Evolutionary conservation across 2,329 filamentous ascomycete species (phyloP).

Genomic region (Didymella arachidicola): DNA sequence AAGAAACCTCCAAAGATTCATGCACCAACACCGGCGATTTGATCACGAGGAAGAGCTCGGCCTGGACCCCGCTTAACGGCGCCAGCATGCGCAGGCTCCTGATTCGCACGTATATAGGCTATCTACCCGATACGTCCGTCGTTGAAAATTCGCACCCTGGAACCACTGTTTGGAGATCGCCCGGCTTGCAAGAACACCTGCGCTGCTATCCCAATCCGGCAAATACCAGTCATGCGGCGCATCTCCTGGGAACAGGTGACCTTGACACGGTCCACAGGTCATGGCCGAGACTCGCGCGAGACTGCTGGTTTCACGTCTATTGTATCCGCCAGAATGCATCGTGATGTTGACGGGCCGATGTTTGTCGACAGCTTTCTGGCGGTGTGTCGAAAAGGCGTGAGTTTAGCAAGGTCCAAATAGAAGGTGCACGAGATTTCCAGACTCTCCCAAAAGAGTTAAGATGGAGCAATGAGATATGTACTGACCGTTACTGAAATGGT

Average conservation of each 20-base stretch:
- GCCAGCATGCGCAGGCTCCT: slow-evolving; percentile 13
- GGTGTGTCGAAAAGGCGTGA: background rate
- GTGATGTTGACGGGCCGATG: slow-evolving; percentile 18
- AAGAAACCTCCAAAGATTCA: background rate
- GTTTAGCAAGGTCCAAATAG: background rate
- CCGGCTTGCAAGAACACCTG: slow-evolving; percentile 6
- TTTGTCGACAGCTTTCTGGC: slow-evolving; percentile 2
- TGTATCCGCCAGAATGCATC: slow-evolving; percentile 19
- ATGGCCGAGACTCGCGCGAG: slow-evolving; percentile 30
- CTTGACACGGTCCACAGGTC: slow-evolving; percentile 17
- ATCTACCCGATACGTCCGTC: slow-evolving; percentile 15
- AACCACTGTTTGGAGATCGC: slow-evolving; percentile 20
- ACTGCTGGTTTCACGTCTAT: slow-evolving; percentile 5
- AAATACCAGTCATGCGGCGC: slow-evolving; percentile 17
- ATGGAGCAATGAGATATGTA: background rate
- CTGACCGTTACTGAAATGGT: background rate
- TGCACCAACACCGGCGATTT: slow-evolving; percentile 10
- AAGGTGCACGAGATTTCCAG: background rate
- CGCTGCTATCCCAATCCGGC: slow-evolving; percentile 17
- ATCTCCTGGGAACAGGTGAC: slow-evolving; percentile 19
- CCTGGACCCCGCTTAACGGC: slow-evolving; percentile 20
- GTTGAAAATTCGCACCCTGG: slow-evolving; percentile 21
- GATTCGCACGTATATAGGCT: slow-evolving; percentile 13
- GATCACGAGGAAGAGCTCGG: slow-evolving; percentile 15
- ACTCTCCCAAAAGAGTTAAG: background rate